Base-by-base conservation (phyloP, 768 basidiomycete species). In the Tubosaeta sp. region DNA sequence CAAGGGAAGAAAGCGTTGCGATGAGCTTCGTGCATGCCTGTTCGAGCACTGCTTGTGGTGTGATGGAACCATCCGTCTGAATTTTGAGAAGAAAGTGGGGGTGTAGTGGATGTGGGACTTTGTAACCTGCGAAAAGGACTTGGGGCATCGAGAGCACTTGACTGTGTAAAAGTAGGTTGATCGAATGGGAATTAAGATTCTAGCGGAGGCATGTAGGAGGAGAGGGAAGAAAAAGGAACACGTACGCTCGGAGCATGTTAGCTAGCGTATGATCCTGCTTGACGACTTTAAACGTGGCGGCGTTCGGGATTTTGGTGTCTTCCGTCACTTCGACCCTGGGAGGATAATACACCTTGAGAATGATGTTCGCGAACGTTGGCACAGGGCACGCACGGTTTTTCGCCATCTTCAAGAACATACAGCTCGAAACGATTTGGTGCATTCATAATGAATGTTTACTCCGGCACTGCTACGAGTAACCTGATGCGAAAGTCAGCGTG, bases 231-330 rank as follows among this genome's bases (percentile, higher is more conserved):
- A 66, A 55, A n/a, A 34, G 31, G 34, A 25, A 22, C 12, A 79
- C 85, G 55, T 67, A 94, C 93, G 90, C 83, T 64, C 96, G 84
- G n/a, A 99, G 76, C 89, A 98, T 90, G 73, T 94, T 94, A 9
- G 84, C 95, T 6, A 98, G 73, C 0, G 96, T 99, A 66, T 98
- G 96, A 65, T 98, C 96, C 66, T 99, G 95, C 73, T 97, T 97
- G 53, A 90, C 77, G 60, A 99, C 77, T 60, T 91, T 92, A 56
- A 99, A 83, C 0, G 94, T 95, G 16, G 95, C 95, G 2, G 96
- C 94, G 62, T 97, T 96, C 0, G 94, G 94, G 54, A 98, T 92
- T 73, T 96, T 97, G 39, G 92, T 94, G 71, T 99, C 96, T 70
- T 98, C 94, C 0, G 80, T 82, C 39, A 98, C 77, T 61, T 93